Percentiles rank a stretch among this genome's conserved stretches.
Evolutionary conservation across 192 early-diverging fungal genomes (phyloP).

Genomic region (Lunasporangiospora selenospora): DNA sequence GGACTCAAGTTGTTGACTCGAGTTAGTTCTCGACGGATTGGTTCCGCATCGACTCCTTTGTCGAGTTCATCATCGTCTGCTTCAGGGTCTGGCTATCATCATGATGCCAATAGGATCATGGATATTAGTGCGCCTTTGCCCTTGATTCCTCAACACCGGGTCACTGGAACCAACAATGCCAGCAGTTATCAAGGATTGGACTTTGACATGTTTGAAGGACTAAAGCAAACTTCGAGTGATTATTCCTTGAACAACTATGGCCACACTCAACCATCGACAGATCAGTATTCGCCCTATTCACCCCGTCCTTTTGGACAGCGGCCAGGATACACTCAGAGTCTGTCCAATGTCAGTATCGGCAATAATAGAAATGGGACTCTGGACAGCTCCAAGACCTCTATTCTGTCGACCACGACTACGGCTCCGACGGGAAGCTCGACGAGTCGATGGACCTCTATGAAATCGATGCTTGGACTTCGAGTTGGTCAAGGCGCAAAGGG

Average conservation of each 20-base stretch:
- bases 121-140: constrained; percentile 30
- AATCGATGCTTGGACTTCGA: constrained; percentile 32
- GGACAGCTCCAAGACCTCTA: no score
- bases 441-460: constrained; percentile 40
- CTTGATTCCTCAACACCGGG: constrained; percentile 5
- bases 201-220: no score
- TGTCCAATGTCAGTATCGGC: constrained; percentile 17
- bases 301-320: constrained; percentile 4
- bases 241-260: background rate
- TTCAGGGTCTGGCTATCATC: background rate
- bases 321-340: constrained; percentile 14
- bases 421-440: no score
- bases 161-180: no score
- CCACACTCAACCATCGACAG: background rate
- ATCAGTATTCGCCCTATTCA: no score
- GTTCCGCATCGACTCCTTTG: no score
- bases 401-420: no score
- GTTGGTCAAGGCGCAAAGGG: constrained; percentile 25
- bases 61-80: background rate
- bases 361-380: no score
- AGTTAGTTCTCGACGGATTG: constrained; percentile 15
- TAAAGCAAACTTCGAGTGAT: no score
- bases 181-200: no score
- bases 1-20: constrained; percentile 12
- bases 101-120: background rate